A percentile compares a stretch with the other conserved stretches of the same genome.
Evolutionary conservation across 2,329 filamentous ascomycete genomes (phyloP).

Genomic region (Fusarium oligoseptatum): DNA sequence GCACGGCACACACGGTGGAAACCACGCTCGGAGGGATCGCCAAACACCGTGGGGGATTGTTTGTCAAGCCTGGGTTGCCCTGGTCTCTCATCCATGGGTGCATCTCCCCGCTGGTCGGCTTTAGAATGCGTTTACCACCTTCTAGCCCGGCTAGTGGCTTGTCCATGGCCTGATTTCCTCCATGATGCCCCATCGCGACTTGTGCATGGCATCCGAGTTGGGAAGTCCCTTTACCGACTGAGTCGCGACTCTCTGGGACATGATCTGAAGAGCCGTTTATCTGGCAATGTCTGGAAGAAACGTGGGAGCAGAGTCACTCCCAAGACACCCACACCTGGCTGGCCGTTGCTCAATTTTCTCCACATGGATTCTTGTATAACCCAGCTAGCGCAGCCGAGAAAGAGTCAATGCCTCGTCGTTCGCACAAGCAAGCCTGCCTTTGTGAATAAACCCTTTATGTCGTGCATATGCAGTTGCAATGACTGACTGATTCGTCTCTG

Average conservation of each 20-base stretch:
- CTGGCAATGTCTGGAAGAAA: slow-evolving; percentile 10
- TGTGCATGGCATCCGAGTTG: slow-evolving; percentile 13
- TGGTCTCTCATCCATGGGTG: slow-evolving; percentile 27
- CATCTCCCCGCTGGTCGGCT: slow-evolving; percentile 34
- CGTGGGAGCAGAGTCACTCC: slow-evolving; percentile 5
- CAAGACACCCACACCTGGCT: slow-evolving; percentile 20
- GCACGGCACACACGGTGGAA: slow-evolving; percentile 14
- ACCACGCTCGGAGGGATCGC: slow-evolving; percentile 27
- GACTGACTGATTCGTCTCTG: slow-evolving; percentile 12
- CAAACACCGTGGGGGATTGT: slow-evolving; percentile 36
- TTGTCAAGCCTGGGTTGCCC: slow-evolving; percentile 33
- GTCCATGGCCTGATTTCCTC: slow-evolving; percentile 34
- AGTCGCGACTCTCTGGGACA: slow-evolving; percentile 7
- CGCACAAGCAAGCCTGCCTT: background rate
- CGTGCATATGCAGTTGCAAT: slow-evolving; percentile 35
- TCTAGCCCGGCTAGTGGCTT: slow-evolving; percentile 39
- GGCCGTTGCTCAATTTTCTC: slow-evolving; percentile 17
- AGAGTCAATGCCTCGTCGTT: background rate
- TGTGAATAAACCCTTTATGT: slow-evolving; percentile 33
- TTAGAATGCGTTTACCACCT: slow-evolving; percentile 33
- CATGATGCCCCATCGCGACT: slow-evolving; percentile 28
- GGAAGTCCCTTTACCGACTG: slow-evolving; percentile 5
- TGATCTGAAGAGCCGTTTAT: slow-evolving; percentile 10
- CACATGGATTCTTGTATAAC: slow-evolving; percentile 30
- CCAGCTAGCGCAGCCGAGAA: slow-evolving; percentile 7